Evolutionary conservation across 768 basidiomycete genomes (phyloP).

Genomic region (Multifurca ochricompacta): DNA sequence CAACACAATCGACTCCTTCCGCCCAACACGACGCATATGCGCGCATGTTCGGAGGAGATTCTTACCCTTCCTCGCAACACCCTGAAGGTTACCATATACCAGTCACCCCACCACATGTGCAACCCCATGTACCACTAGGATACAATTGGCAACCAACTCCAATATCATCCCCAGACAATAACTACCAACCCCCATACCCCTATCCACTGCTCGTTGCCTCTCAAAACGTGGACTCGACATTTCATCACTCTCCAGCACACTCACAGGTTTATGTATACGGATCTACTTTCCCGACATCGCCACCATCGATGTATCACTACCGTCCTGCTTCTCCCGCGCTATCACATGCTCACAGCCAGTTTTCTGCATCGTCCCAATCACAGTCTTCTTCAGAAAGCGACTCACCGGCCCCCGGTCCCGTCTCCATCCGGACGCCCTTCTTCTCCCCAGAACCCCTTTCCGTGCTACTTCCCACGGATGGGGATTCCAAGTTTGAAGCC

Average conservation of each 20-base stretch:
- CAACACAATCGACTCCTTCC: neutral
- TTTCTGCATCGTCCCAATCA: conserved; percentile 16
- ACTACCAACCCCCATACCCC: conserved; percentile 10
- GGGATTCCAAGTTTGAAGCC: conserved; percentile 5
- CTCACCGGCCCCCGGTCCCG: conserved; percentile 11
- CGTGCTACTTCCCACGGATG: conserved; percentile 7
- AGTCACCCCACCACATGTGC: conserved; percentile 3
- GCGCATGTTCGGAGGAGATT: conserved; percentile 3
- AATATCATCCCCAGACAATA: neutral
- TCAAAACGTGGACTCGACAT: conserved; percentile 9
- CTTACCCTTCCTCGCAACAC: conserved; percentile 4
- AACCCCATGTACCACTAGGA: conserved; percentile 1
- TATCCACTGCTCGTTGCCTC: conserved; percentile 3
- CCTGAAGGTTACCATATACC: conserved; percentile 8
- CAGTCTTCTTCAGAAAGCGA: conserved; percentile 18
- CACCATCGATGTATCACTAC: neutral
- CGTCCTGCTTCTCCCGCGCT: conserved; percentile 14
- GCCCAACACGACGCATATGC: conserved; percentile 8
- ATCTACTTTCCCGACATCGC: neutral
- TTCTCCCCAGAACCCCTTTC: conserved; percentile 9
- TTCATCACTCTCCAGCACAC: conserved; percentile 5
- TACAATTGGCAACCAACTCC: conserved; percentile 8
- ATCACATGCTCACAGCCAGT: conserved; percentile 16
- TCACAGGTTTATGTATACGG: conserved; percentile 9
- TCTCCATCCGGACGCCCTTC: conserved; percentile 12